These are phyloP conservation scores for Collybiopsis luxurians DNA, from an alignment of 768 basidiomycete species.

Conservation along the genomic window DNA sequence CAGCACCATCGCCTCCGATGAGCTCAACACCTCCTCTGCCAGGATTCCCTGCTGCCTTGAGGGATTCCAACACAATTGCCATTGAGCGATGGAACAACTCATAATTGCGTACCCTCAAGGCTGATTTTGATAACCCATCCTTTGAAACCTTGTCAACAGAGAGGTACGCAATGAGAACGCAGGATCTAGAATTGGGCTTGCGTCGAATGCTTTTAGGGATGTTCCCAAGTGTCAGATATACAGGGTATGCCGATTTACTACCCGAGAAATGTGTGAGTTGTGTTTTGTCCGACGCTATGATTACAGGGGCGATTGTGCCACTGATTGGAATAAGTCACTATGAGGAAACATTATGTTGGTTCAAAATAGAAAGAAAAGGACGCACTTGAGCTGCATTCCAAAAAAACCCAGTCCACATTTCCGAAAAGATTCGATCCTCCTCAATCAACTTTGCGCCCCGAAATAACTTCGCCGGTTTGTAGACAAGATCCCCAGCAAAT, in stretches of 20 bases:
- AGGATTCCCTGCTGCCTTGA: background rate
- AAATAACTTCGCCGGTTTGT: conserved; percentile 19
- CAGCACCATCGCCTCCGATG: conserved; percentile 6
- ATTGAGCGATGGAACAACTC: background rate
- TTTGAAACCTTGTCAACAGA: background rate
- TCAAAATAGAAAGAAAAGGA: background rate
- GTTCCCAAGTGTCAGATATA: conserved; percentile 33
- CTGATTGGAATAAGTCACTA: conserved; percentile 6
- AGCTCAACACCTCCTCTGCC: conserved; percentile 5
- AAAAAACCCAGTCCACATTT: background rate
- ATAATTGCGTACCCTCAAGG: background rate
- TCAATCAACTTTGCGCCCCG: background rate
- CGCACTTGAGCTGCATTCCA: background rate
- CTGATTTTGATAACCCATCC: background rate
- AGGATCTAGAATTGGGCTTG: background rate
- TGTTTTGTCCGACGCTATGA: conserved; percentile 33
- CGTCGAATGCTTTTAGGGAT: conserved; percentile 21
- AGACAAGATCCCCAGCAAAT: conserved; percentile 11
- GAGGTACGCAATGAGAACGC: background rate
- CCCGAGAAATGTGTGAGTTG: conserved; percentile 23
- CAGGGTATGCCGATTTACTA: conserved; percentile 29
- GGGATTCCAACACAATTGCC: background rate
- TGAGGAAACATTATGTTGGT: background rate
- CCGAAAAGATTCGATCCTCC: background rate
- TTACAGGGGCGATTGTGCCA: conserved; percentile 23